Evolutionary conservation across 2,329 filamentous ascomycete genomes (phyloP).

Genomic region (Fusarium beomiforme): DNA sequence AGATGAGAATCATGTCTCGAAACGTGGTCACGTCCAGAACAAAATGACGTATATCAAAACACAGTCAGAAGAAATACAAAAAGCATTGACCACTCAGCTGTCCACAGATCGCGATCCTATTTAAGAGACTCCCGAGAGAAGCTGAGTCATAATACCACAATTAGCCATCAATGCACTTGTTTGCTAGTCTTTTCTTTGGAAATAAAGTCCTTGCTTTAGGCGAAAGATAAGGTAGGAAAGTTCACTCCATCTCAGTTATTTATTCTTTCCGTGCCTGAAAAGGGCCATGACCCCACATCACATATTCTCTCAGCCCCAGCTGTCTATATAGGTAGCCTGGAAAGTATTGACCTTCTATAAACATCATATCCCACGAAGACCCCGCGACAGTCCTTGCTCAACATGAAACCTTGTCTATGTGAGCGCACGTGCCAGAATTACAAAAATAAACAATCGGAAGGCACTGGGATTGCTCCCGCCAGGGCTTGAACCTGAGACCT

Average conservation of each 20-base stretch:
- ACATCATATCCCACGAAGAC: slow-evolving; percentile 10
- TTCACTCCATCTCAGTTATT: neutral
- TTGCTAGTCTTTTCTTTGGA: neutral
- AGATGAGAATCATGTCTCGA: slow-evolving; percentile 26
- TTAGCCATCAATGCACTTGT: neutral
- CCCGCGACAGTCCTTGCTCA: neutral
- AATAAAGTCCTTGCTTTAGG: slow-evolving; percentile 11
- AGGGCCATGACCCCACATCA: neutral
- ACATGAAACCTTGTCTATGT: neutral
- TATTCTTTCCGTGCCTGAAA: neutral
- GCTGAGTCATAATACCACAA: neutral
- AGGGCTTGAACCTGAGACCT: slow-evolving; percentile 49
- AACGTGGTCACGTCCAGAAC: slow-evolving; percentile 19
- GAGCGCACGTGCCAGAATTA: neutral
- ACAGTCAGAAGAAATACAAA: slow-evolving; percentile 23
- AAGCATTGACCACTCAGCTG: slow-evolving; percentile 21
- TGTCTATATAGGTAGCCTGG: slow-evolving; percentile 2
- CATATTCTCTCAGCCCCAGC: slow-evolving; percentile 6
- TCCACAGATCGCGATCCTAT: slow-evolving; percentile 25
- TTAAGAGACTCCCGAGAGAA: neutral
- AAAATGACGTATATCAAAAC: slow-evolving; percentile 24
- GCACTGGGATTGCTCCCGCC: slow-evolving; percentile 43
- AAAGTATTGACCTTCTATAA: slow-evolving; percentile 4
- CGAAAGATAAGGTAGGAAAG: neutral
- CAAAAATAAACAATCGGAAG: slow-evolving; percentile 33